phyloP scores from a whole-genome alignment of 2,329 filamentous ascomycete species.

The Fusarium austroafricanum region DNA sequence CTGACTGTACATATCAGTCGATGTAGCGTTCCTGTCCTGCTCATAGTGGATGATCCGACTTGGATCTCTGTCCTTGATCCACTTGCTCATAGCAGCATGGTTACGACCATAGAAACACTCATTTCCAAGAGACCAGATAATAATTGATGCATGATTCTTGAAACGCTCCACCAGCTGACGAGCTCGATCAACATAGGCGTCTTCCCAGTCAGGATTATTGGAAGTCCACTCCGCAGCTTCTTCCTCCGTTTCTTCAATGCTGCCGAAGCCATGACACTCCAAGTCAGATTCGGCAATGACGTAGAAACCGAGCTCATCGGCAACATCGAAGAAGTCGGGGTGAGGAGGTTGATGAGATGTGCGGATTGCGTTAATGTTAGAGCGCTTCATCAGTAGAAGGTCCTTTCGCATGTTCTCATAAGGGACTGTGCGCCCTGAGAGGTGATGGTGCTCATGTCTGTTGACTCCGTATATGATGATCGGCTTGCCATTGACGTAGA shows the following conservation, averaged over 20 bases:
- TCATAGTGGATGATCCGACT: constrained; percentile 74
- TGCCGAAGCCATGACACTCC: constrained; percentile 64
- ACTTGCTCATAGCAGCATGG: constrained; percentile 74
- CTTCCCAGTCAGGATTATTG: constrained; percentile 70
- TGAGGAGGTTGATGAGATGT: constrained; percentile 76
- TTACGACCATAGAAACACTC: constrained; percentile 78
- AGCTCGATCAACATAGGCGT: constrained; percentile 75
- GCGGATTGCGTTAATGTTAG: constrained; percentile 77
- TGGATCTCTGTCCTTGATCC: constrained; percentile 66
- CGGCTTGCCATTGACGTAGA: constrained; percentile 72
- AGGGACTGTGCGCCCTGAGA: constrained; percentile 70
- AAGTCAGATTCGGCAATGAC: constrained; percentile 69
- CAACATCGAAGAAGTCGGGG: constrained; percentile 68
- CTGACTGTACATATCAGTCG: constrained; percentile 71
- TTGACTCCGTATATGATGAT: constrained; percentile 77
- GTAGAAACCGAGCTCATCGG: constrained; percentile 73
- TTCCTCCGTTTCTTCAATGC: constrained; percentile 6
- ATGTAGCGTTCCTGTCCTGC: constrained; percentile 66
- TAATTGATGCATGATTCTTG: constrained; percentile 71
- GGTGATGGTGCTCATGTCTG: constrained; percentile 76
- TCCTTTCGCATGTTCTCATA: constrained; percentile 70
- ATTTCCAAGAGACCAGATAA: constrained; percentile 79
- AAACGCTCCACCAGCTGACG: constrained; percentile 71
- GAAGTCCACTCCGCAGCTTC: constrained; percentile 55
- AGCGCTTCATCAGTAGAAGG: constrained; percentile 72